These are phyloP conservation scores for Monosporascus sp. DNA, from an alignment of 2,329 filamentous ascomycete species.

Conservation along the genomic window DNA sequence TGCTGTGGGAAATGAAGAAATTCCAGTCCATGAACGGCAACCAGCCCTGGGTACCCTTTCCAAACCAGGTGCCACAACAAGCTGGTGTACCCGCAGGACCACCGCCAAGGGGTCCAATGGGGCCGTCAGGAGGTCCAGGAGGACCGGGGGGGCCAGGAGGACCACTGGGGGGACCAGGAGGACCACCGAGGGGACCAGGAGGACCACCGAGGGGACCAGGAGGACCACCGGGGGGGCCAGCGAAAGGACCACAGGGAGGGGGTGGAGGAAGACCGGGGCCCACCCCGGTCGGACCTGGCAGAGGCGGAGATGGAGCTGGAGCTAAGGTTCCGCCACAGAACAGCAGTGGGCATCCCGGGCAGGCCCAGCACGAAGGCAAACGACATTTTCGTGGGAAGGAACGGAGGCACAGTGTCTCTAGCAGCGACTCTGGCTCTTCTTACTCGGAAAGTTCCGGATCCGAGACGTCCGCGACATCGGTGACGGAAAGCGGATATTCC, in stretches of 20 bases:
- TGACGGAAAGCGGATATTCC: slow-evolving; percentile 3
- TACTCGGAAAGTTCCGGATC: slow-evolving; percentile 7
- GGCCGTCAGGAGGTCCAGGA: neutral
- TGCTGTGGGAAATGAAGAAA: slow-evolving; percentile 16
- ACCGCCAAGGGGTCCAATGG: neutral
- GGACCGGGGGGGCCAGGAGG: neutral
- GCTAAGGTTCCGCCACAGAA: neutral
- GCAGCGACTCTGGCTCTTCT: slow-evolving; percentile 7
- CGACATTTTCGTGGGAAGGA: neutral
- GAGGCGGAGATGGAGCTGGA: neutral
- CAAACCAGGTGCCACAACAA: neutral
- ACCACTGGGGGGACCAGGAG: too few species aligned
- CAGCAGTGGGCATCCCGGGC: neutral
- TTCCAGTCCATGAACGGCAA: neutral
- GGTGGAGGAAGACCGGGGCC: neutral
- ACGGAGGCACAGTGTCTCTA: slow-evolving; percentile 2
- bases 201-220: neutral
- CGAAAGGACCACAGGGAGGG: neutral
- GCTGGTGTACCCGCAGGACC: neutral
- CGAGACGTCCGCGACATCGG: slow-evolving; percentile 9
- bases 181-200: neutral
- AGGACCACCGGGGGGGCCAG: neutral
- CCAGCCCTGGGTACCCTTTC: neutral
- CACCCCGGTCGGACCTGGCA: neutral
- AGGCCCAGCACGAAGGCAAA: too few species aligned